Evolutionary conservation across 805 yeast genomes (phyloP), one percentile per base, ranked within the genome.

Genomic region (Yamadazyma tumulicola): DNA sequence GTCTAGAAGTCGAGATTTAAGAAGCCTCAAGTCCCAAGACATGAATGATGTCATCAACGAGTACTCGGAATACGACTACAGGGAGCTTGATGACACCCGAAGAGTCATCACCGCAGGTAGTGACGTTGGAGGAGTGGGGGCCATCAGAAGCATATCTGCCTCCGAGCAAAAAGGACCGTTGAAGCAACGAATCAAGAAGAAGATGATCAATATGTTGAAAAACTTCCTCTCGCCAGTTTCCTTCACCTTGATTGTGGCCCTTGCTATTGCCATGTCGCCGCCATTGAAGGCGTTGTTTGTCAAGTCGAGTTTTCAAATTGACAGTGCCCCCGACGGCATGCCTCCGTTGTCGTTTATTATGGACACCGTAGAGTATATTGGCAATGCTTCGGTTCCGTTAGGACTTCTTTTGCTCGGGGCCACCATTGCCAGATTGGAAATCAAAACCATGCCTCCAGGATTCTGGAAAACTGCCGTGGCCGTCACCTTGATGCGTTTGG

Each of bases 271-370:
- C 4, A 79, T 91, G 84, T 70, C 91, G n/a, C 96, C 96, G 1
- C 91, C 96, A 74, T 62, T 84, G 2, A 77, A 81, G 41, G 81
- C 87, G 0, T 63, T 72, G 6, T 72, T 72, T 45, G 67, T 67
- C 5, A 29, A 35, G 8, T 42, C 55, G 4, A 29, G 29, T 2
- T 48, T 54, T 32, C 57, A 71, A 41, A 70, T 88, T 19, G 82
- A 75, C 6, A 49, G 72, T 32, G 97, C 97, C 0, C 97, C 97
- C 0, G 97, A 91, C 57, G 67, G 70, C 1, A 67, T 69, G 37
- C 97, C 97, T 0, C 89, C 94, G 0, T 65, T 91, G 19, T 86
- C 86, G 22, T 89, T 89, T 45, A 37, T 89, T 4, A 84, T 91
- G 77, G 96, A 91, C 52, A 77, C 81, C 45, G 69, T 91, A 0